These are phyloP conservation scores for Coemansia sp. DNA, from an alignment of 192 early-diverging fungal genomes.

Conservation along the genomic window DNA sequence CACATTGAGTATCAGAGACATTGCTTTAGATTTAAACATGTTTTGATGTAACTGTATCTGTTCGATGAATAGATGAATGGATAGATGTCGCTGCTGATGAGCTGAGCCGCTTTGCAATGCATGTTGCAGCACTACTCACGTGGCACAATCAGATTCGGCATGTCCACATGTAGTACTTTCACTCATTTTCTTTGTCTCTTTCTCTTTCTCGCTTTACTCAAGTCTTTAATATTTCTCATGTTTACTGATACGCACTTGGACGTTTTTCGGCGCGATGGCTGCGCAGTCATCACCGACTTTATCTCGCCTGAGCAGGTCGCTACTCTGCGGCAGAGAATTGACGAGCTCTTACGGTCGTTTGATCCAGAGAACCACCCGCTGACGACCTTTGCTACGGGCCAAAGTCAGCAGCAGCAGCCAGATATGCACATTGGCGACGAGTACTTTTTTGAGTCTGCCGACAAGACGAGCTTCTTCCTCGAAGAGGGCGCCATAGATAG, in stretches of 20 bases:
- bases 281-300: slow-evolving; percentile 28
- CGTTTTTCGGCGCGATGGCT: slow-evolving; percentile 32
- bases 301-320: slow-evolving; percentile 17
- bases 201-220: not conserved
- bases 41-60: not conserved
- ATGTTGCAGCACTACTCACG: not conserved
- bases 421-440: slow-evolving; percentile 75
- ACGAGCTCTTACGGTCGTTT: slow-evolving; percentile 63
- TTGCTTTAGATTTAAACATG: not conserved
- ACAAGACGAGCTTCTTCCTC: slow-evolving; percentile 86
- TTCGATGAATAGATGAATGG: not conserved
- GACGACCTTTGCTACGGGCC: slow-evolving; percentile 76
- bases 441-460: slow-evolving; percentile 86
- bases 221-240: not conserved
- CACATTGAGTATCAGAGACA: not conserved
- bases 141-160: not conserved
- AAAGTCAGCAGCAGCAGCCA: not conserved
- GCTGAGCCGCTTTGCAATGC: not conserved
- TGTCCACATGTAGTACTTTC: no score
- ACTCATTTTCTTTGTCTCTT: not conserved
- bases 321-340: slow-evolving; percentile 21
- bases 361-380: slow-evolving; percentile 72
- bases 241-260: slow-evolving; percentile 11
- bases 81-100: slow-evolving; percentile 1
- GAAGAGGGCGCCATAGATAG: slow-evolving; percentile 78